These are phyloP conservation scores for Paraphoma chrysanthemicola DNA, from an alignment of 2,329 filamentous ascomycete genomes.

Conservation along the genomic window DNA sequence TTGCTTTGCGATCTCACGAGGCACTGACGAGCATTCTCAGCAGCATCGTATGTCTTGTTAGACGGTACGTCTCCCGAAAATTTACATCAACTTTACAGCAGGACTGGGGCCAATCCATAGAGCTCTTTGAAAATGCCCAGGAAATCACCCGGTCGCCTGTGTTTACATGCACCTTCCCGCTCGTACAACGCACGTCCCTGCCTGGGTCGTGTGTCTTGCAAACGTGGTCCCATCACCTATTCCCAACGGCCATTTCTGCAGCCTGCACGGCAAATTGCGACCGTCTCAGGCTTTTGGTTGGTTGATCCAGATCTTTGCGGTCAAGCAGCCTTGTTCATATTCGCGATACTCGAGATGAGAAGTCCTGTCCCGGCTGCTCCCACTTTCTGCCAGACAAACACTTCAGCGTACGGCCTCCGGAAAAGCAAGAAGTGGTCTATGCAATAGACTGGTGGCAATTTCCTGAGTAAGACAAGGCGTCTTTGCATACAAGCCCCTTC, in stretches of 20 bases:
- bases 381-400: background rate
- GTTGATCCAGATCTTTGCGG: conserved; percentile 22
- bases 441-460: background rate
- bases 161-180: conserved; percentile 41
- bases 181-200: conserved; percentile 39
- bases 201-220: conserved; percentile 30
- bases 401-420: background rate
- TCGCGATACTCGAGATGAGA: conserved; percentile 34
- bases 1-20: too few relatives aligned
- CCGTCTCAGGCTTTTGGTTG: conserved; percentile 18
- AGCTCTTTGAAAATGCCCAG: conserved; percentile 7
- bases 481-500: conserved; percentile 17
- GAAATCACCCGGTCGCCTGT: conserved; percentile 30
- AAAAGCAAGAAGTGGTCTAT: background rate
- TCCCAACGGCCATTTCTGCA: conserved; percentile 14
- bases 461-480: conserved; percentile 14
- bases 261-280: conserved; percentile 16
- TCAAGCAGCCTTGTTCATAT: conserved; percentile 14
- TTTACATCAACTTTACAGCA: too few relatives aligned
- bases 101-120: too few relatives aligned
- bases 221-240: conserved; percentile 40
- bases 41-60: too few relatives aligned
- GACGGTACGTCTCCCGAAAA: too few relatives aligned
- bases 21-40: too few relatives aligned
- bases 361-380: conserved; percentile 5